A percentile compares a stretch with the other conserved stretches of the same genome.
Conservation (phyloP, 2,329 filamentous ascomycete genomes). For the Trichoderma oligosporum region DNA sequence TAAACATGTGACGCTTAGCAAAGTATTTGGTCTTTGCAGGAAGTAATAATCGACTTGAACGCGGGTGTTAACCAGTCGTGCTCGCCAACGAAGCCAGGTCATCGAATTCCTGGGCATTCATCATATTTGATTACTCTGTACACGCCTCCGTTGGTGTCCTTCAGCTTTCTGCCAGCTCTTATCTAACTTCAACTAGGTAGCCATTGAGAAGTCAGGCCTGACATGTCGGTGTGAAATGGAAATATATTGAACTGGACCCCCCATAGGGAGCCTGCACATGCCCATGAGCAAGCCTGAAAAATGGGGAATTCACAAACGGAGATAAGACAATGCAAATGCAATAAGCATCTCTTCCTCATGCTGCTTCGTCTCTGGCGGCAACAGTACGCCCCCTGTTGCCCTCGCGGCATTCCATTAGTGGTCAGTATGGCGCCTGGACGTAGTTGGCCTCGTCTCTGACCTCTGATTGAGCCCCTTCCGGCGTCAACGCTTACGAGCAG, state of each 20-base stretch:
- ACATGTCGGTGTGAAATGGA: not conserved
- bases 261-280: not conserved
- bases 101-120: not conserved
- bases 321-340: not conserved
- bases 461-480: not conserved
- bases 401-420: not conserved
- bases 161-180: not conserved
- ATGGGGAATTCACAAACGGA: not conserved
- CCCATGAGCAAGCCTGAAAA: not conserved
- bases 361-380: not conserved
- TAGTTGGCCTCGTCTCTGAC: not conserved
- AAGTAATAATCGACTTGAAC: not conserved
- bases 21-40: constrained; percentile 6
- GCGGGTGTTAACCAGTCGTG: not conserved
- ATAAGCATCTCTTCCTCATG: not conserved
- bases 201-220: not conserved
- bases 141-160: not conserved
- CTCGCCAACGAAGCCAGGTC: not conserved
- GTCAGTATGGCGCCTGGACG: not conserved
- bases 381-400: not conserved
- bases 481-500: not conserved
- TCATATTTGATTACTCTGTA: not conserved
- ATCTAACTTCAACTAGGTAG: not conserved
- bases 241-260: not conserved
- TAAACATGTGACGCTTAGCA: not conserved